Evolutionary conservation across 208 protist genomes (phyloP).

Genomic region (Naegleria lovaniensis): DNA sequence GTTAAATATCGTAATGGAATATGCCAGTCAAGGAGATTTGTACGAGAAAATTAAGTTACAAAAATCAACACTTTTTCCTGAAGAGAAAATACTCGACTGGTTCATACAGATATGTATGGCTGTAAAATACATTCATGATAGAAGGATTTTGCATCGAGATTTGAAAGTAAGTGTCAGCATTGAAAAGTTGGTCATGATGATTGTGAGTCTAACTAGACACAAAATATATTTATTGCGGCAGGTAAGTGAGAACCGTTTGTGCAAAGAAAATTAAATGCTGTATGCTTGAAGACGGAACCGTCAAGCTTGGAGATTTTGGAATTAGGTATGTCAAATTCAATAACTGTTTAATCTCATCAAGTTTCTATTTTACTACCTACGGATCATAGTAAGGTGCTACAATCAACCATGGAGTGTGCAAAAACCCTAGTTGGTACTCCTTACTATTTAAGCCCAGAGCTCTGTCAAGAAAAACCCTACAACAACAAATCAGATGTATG

Average conservation of each 20-base stretch:
- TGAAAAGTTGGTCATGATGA: background rate
- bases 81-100: slow-evolving; percentile 48
- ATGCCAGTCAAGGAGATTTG: slow-evolving; percentile 72
- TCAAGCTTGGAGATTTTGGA: slow-evolving; percentile 88
- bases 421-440: slow-evolving; percentile 85
- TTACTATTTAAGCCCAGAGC: slow-evolving; percentile 84
- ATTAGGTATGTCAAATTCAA: slow-evolving; percentile 57
- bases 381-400: slow-evolving; percentile 64
- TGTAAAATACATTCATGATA: slow-evolving; percentile 76
- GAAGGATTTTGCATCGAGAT: slow-evolving; percentile 82
- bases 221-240: slow-evolving; percentile 80
- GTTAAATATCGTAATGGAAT: slow-evolving; percentile 72
- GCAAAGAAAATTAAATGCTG: too few species aligned
- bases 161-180: slow-evolving; percentile 42
- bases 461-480: slow-evolving; percentile 54
- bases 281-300: slow-evolving; percentile 50
- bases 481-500: slow-evolving; percentile 60
- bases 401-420: slow-evolving; percentile 76
- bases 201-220: slow-evolving; percentile 54
- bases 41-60: slow-evolving; percentile 52
- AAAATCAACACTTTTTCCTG: slow-evolving; percentile 18
- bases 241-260: background rate
- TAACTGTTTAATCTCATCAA: too few species aligned
- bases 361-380: too few species aligned
- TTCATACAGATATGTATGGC: slow-evolving; percentile 70